Evolutionary conservation across 2,329 filamentous ascomycete species (phyloP).

Genomic region (Penicillium sp.): DNA sequence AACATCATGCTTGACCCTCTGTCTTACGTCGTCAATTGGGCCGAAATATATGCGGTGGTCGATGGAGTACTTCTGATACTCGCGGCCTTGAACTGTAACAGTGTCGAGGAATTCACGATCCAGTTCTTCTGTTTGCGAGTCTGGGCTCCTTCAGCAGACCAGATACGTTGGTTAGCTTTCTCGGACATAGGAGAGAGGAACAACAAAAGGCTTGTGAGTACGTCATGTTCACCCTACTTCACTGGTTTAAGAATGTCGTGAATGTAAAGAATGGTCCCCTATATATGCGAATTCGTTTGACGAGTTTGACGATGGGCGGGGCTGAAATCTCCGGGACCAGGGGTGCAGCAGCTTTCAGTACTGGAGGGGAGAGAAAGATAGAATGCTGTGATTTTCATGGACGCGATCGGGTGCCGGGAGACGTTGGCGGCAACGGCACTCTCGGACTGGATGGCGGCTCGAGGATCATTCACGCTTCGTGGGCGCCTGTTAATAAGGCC

Average conservation of each 20-base stretch:
- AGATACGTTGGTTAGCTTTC: conserved; percentile 32
- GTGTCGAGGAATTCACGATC: conserved; percentile 65
- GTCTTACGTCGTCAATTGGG: conserved; percentile 71
- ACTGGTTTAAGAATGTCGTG: conserved; percentile 12
- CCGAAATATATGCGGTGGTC: conserved; percentile 68
- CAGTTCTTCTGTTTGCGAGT: conserved; percentile 54
- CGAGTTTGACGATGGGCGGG: conserved; percentile 19
- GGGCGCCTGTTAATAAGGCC: conserved; percentile 28
- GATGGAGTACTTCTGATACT: conserved; percentile 70
- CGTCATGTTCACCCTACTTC: conserved; percentile 32
- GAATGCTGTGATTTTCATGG: conserved; percentile 28
- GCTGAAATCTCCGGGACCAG: conserved; percentile 19
- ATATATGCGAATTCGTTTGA: conserved; percentile 6
- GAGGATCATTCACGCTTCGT: conserved; percentile 28
- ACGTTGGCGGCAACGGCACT: conserved; percentile 25
- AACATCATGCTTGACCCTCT: background rate
- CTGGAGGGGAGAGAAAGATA: conserved; percentile 19
- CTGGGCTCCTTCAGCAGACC: conserved; percentile 41
- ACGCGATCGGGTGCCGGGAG: conserved; percentile 29
- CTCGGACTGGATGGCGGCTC: conserved; percentile 28
- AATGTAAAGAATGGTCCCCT: conserved; percentile 11
- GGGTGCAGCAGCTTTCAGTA: conserved; percentile 15
- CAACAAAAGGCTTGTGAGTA: conserved; percentile 23
- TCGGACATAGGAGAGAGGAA: conserved; percentile 4
- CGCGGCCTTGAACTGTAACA: conserved; percentile 63